phyloP scores from a whole-genome alignment of 1,139 yeast genomes.

The Yamadazyma dushanensis region DNA sequence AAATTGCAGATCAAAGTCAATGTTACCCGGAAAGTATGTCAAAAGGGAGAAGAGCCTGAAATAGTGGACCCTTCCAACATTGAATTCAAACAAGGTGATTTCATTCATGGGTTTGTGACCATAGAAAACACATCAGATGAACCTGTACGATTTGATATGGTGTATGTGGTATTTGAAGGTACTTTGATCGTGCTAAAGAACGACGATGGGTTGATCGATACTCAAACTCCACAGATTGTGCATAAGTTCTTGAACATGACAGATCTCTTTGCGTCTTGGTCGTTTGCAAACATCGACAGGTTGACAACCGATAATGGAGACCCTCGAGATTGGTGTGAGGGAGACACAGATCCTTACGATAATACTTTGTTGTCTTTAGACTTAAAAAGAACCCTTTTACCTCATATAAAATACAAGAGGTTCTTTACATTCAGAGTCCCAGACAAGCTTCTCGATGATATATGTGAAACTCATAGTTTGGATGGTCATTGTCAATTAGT shows the following conservation, averaged over 20 bases:
- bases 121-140: constrained; percentile 31
- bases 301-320: constrained; percentile 47
- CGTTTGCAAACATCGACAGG: constrained; percentile 47
- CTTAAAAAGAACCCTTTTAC: constrained; percentile 39
- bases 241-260: constrained; percentile 45
- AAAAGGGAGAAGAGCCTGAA: constrained; percentile 38
- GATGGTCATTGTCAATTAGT: constrained; percentile 39
- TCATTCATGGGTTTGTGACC: constrained; percentile 38
- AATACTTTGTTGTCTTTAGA: constrained; percentile 38
- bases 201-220: constrained; percentile 29
- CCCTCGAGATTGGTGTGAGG: constrained; percentile 52
- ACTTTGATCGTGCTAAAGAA: constrained; percentile 29
- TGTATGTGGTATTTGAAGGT: constrained; percentile 40
- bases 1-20: constrained; percentile 32
- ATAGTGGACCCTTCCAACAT: constrained; percentile 28
- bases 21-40: constrained; percentile 44
- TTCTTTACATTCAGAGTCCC: constrained; percentile 45
- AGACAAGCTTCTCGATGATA: constrained; percentile 41
- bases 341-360: constrained; percentile 48
- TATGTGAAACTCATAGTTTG: constrained; percentile 39
- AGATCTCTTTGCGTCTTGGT: constrained; percentile 49
- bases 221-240: constrained; percentile 26
- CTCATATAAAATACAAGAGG: constrained; percentile 41
- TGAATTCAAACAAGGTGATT: constrained; percentile 42
- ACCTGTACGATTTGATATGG: constrained; percentile 41